Evolutionary conservation across 1,139 yeast species (phyloP), one percentile per base, ranked within the genome.

Genomic region (Blastobotrys niveus): DNA sequence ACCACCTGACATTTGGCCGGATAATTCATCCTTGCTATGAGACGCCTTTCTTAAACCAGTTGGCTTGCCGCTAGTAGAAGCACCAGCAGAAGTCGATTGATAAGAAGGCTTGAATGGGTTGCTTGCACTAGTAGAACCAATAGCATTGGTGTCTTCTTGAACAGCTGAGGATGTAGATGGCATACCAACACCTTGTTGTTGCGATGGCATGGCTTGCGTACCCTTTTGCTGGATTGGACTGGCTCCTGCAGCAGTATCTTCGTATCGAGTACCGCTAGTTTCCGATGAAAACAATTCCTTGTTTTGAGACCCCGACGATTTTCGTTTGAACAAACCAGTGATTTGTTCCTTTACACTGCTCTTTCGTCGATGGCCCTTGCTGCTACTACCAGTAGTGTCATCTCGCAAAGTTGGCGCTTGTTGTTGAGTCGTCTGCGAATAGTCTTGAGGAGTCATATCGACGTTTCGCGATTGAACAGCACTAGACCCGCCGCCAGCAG

Each of bases 281-380:
- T 8, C 12, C 12, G n/a, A 27, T 7, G 30, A 31, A 20, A n/a
- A n/a, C n/a, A n/a, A n/a, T n/a, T n/a, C n/a, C n/a, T n/a, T n/a
- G n/a, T n/a, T n/a, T n/a, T 18, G 15, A 22, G 39, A 18, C 22
- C 22, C 37, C 7, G 45, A 36, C 7, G 18, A 15, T 10, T 25
- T 19, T 3, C 38, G 36, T 20, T 30, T 35, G 32, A 44, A 44
- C 15, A 44, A 17, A 9, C 47, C 40, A 18, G 40, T 22, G 24
- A 44, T 18, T 4, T 34, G 27, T 4, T 34, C 41, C 27, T 40
- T 40, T 20, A 43, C n/a, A n/a, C n/a, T n/a, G n/a, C n/a, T n/a
- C n/a, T 12, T 17, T 32, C 39, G 12, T 34, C 26, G 5, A 36
- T 25, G 14, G 29, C n/a, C 19, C 38, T 22, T 19, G n/a, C 22